Evolutionary conservation across 2,329 filamentous ascomycete species (phyloP).

Genomic region (Stemphylium lycopersici): DNA sequence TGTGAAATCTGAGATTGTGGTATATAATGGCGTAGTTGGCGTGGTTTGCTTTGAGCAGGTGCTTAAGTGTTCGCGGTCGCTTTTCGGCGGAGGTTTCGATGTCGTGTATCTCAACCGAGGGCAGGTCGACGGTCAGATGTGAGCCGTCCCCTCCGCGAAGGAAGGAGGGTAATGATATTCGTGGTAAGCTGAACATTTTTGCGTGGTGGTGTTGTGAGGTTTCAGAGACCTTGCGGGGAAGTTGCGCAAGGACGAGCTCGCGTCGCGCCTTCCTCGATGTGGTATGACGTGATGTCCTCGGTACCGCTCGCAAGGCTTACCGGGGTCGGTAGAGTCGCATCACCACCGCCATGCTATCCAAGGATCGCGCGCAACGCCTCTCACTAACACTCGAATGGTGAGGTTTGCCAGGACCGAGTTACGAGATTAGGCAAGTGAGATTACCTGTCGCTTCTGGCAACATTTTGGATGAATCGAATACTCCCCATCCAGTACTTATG

Average conservation of each 20-base stretch:
- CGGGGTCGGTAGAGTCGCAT: not conserved
- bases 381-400: not conserved
- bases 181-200: slow-evolving; percentile 34
- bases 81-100: slow-evolving; percentile 83
- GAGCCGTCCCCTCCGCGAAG: slow-evolving; percentile 22
- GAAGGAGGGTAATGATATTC: slow-evolving; percentile 29
- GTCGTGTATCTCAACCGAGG: slow-evolving; percentile 74
- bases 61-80: slow-evolving; percentile 81
- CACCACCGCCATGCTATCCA: not conserved
- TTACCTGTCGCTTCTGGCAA: not conserved
- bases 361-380: not conserved
- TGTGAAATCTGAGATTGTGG: slow-evolving; percentile 75
- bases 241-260: slow-evolving; percentile 17
- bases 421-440: not conserved
- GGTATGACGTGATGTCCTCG: slow-evolving; percentile 30
- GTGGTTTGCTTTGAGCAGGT: slow-evolving; percentile 90
- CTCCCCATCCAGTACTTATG: not conserved
- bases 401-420: not conserved
- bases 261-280: slow-evolving; percentile 24
- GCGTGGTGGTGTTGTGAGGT: slow-evolving; percentile 9
- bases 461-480: not conserved
- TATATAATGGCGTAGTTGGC: slow-evolving; percentile 85
- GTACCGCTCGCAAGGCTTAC: slow-evolving; percentile 2
- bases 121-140: slow-evolving; percentile 56
- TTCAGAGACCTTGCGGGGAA: slow-evolving; percentile 28